Evolutionary conservation across 140 eudicot species (phyloP), one percentile per base, ranked within the genome.

Genomic region (Bidens hawaiensis): DNA sequence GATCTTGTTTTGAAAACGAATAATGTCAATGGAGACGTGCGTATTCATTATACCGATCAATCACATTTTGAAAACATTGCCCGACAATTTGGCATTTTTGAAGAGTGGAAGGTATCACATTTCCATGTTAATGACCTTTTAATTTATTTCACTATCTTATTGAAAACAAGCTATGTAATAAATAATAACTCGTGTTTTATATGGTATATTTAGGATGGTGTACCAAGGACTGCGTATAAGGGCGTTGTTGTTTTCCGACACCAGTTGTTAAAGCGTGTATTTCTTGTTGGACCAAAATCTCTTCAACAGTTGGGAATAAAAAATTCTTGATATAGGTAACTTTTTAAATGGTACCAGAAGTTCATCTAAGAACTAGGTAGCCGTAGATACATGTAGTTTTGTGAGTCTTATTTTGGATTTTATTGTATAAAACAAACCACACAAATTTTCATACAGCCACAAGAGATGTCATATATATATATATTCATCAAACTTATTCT

Each of bases 31-130:
- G 95, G 99, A 59, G 96, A 93, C 53, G 84, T 88, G 46, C 95
- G 96, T 48, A 75, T 93, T 69, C 81, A 71, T 62, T 93, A 93
- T 70, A 67, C 64, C 21, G 83, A 82, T 68, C 96, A 93, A 72
- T 23, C 61, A 22, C 85, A 93, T 31, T 93, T 87, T 58, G 95
- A 87, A 79, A 70, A 67, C 43, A 82, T 93, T 69, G 95, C 98
- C 1, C 71, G 75, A 24, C 96, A 91, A 36, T 91, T 91, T 76
- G 98, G 98, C 68, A 84, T 91, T 75, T 91, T 91, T 76, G 95
- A 91, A 75, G 98, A 91, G 69, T 91, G 98, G 98, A 91, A 91
- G 97, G 97, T 90, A 87, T 68, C 22, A 13, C 23, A 31, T 57
- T 31, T 31, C 26, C 63, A 57, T 57, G 27, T 57, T 11, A 16